Conservation (phyloP, 2,329 filamentous ascomycete species). For the Mycosphaerella sp. region DNA sequence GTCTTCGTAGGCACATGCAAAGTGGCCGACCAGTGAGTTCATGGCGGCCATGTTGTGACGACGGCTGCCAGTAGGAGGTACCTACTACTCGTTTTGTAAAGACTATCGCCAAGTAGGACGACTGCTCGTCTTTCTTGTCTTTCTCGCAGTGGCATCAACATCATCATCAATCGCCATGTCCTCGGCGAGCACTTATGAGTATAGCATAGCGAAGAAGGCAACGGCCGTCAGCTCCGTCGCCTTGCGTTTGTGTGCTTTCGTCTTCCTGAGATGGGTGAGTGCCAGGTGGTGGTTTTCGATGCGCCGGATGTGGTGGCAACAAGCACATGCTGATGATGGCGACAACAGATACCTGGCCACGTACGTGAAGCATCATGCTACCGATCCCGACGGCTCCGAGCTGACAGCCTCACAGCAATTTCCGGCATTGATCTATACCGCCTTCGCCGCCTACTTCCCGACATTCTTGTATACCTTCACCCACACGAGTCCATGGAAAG, state of each 20-base stretch:
- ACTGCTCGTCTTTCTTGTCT: too few relatives aligned
- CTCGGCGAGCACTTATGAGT: background rate
- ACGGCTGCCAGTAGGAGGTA: too few relatives aligned
- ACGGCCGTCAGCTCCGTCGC: constrained; percentile 25
- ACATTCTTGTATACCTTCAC: constrained; percentile 32
- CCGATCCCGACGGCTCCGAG: constrained; percentile 10
- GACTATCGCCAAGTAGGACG: too few relatives aligned
- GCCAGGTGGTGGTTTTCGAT: constrained; percentile 3
- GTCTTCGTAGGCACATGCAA: too few relatives aligned
- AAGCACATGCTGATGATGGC: constrained; percentile 10
- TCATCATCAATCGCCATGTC: background rate
- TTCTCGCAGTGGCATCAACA: too few relatives aligned
- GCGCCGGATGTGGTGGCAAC: constrained; percentile 16
- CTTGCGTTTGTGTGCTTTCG: constrained; percentile 27
- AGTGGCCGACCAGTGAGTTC: too few relatives aligned
- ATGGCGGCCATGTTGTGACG: too few relatives aligned
- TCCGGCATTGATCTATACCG: constrained; percentile 33
- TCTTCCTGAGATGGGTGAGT: constrained; percentile 35
- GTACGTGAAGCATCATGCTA: constrained; percentile 21
- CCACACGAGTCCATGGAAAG: constrained; percentile 29
- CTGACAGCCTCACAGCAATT: constrained; percentile 27
- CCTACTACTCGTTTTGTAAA: too few relatives aligned
- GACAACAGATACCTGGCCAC: constrained; percentile 33
- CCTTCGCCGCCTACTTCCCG: constrained; percentile 42
- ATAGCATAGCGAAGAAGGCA: constrained; percentile 14